Conservation (phyloP, 495 filamentous ascomycete genomes). For the Penicillium atrosanguineum region DNA sequence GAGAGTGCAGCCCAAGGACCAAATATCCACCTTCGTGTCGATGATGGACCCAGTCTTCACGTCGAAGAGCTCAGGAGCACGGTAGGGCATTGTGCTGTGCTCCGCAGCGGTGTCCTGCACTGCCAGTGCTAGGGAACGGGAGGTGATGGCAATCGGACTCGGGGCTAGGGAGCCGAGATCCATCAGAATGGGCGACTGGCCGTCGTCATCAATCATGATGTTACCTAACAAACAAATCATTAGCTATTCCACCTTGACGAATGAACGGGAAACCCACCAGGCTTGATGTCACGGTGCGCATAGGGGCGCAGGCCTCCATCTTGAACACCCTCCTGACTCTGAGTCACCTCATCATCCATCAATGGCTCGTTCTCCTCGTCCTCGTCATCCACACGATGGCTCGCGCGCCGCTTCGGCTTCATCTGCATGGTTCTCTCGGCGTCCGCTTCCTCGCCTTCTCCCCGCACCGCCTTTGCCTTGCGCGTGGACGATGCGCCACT, state of each 20-base stretch:
- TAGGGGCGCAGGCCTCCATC: constrained; percentile 76
- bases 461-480: constrained; percentile 60
- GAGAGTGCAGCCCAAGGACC: constrained; percentile 93
- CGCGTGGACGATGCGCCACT: constrained; percentile 51
- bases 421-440: constrained; percentile 55
- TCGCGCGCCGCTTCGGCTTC: constrained; percentile 48
- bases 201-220: constrained; percentile 92
- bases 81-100: constrained; percentile 97
- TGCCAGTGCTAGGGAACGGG: constrained; percentile 82
- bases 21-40: constrained; percentile 97
- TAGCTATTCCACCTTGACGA: constrained; percentile 2
- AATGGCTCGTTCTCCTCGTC: constrained; percentile 76
- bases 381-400: constrained; percentile 50
- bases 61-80: constrained; percentile 95
- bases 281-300: constrained; percentile 96
- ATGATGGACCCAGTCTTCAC: constrained; percentile 91
- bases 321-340: constrained; percentile 65
- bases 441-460: constrained; percentile 59
- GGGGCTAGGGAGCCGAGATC: constrained; percentile 90
- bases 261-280: constrained; percentile 53
- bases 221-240: constrained; percentile 59
- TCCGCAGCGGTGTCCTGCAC: constrained; percentile 94
- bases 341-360: constrained; percentile 79
- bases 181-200: constrained; percentile 91
- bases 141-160: constrained; percentile 89